A percentile compares a stretch with the other conserved stretches of the same genome.
Conservation (phyloP, 495 filamentous ascomycete genomes). For the Pyrenula massariospora region DNA sequence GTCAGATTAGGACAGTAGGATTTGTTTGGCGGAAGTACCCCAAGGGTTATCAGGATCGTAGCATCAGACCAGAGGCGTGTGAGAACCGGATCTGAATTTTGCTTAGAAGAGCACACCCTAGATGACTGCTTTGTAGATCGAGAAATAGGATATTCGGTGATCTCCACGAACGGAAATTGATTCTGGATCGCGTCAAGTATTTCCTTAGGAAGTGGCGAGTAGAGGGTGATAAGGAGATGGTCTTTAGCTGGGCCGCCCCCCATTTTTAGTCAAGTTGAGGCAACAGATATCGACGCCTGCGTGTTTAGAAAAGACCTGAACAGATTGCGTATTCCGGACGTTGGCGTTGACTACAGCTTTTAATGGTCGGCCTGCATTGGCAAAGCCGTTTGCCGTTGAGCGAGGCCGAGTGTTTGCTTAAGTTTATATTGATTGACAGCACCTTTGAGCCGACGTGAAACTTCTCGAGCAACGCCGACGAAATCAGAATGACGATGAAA, state of each 20-base stretch:
- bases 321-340: no score
- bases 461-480: no score
- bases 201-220: neutral
- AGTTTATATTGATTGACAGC: no score
- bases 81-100: neutral
- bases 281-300: no score
- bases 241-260: neutral
- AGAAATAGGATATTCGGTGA: conserved; percentile 18
- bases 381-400: no score
- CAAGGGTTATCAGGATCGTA: conserved; percentile 54
- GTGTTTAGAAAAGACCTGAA: no score
- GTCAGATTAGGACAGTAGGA: conserved; percentile 39
- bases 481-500: no score
- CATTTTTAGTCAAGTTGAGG: neutral
- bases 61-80: conserved; percentile 41
- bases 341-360: no score
- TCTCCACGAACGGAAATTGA: conserved; percentile 15
- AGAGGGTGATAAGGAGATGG: neutral
- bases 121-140: neutral
- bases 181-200: neutral
- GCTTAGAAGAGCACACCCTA: neutral
- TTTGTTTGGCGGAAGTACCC: conserved; percentile 27
- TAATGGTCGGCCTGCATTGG: no score
- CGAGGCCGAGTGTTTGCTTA: no score
- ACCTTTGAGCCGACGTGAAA: no score